Base-by-base conservation (phyloP, 1,139 yeast species). In the Yamadazyma kanchanaburiensis region DNA sequence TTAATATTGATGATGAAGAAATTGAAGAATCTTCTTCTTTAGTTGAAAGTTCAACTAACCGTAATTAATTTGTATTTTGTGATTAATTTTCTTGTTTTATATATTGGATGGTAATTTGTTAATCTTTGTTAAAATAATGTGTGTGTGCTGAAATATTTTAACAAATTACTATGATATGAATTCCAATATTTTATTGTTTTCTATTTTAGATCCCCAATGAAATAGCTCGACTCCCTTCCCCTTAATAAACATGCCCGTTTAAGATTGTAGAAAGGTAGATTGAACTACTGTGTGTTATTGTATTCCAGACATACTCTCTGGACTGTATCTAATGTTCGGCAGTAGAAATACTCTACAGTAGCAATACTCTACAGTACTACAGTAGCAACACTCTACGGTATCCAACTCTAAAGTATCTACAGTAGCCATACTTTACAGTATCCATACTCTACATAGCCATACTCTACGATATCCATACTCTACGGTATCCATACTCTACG, bases 1-100 rank as follows among this genome's bases (percentile, higher is more conserved):
- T 78, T 25, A 68, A 68, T 33, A 51, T 63, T 30, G 74, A 70
- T 32, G 62, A 62, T 8, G 65, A 59, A 21, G 58, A 33, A 8
- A 28, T 11, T 5, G 22, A 18, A 17, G 28, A 30, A 24, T 19
- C 22, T 21, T 25, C 35, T 21, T 33, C 37, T 15, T 25, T 27
- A 26, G 29, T 4, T 19, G 25, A 18, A 26, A 6, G 19, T 23
- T 18, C 22, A 18, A 8, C 22, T 22, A 25, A 22, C 27, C 17
- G 15, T 12, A 10, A 15, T n/a, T 26, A 13, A 15, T 3, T 20
- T 10, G n/a, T n/a, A n/a, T 9, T 4, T 22, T n/a, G 20, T n/a
- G n/a, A n/a, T n/a, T n/a, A n/a, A 6, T 12, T 13, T 9, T 25
- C n/a, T n/a, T n/a, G n/a, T n/a, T n/a, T n/a, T n/a, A n/a, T n/a